Evolutionary conservation across 805 yeast genomes (phyloP).

Genomic region (Allodekkera sacchari): DNA sequence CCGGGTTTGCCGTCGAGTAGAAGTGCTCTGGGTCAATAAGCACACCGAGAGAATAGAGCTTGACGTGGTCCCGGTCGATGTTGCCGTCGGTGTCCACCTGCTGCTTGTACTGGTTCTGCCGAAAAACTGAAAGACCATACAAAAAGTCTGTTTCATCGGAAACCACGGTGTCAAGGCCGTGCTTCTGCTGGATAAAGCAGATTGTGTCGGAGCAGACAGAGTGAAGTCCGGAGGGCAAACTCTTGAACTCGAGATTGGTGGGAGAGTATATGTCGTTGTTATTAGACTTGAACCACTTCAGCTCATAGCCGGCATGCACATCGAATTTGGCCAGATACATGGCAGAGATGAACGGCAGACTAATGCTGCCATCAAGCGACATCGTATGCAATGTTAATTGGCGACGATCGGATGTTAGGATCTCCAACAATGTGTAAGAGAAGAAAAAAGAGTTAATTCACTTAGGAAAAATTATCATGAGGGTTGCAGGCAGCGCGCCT

Average conservation of each 20-base stretch:
- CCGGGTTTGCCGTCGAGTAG: constrained; percentile 3
- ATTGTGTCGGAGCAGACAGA: constrained; percentile 41
- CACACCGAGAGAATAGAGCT: constrained; percentile 60
- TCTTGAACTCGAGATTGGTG: constrained; percentile 47
- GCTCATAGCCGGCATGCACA: constrained; percentile 39
- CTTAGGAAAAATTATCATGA: too few relatives aligned
- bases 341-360: constrained; percentile 29
- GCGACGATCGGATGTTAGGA: too few relatives aligned
- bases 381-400: too few relatives aligned
- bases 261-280: constrained; percentile 22
- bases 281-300: constrained; percentile 33
- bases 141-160: constrained; percentile 15
- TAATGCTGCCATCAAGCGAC: too few relatives aligned
- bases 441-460: too few relatives aligned
- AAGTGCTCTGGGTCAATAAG: constrained; percentile 36
- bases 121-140: constrained; percentile 46
- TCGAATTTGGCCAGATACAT: constrained; percentile 45
- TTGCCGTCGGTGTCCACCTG: constrained; percentile 9
- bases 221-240: constrained; percentile 67
- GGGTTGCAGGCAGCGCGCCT: too few relatives aligned
- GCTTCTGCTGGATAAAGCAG: constrained; percentile 34
- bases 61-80: constrained; percentile 27
- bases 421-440: too few relatives aligned
- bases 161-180: constrained; percentile 4
- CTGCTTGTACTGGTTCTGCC: constrained; percentile 28